Conservation (phyloP, 2,329 filamentous ascomycete species). For the Pseudogymnoascus sp. region DNA sequence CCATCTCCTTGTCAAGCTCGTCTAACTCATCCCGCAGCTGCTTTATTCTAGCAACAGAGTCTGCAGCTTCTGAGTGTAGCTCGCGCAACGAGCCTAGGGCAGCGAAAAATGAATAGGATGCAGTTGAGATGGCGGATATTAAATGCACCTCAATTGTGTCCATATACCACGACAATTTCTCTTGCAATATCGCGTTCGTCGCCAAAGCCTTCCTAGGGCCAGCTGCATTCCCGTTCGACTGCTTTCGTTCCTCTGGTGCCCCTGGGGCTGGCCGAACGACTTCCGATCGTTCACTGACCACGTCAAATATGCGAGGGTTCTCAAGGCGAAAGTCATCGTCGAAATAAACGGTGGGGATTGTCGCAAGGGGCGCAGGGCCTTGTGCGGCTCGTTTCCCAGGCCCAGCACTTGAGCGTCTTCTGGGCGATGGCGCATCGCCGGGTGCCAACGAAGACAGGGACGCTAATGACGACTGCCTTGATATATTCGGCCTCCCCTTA, state of each 20-base stretch:
- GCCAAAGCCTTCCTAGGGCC: constrained; percentile 77
- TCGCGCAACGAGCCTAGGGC: constrained; percentile 85
- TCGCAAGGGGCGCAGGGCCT: constrained; percentile 77
- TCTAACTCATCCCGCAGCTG: constrained; percentile 69
- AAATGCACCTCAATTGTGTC: constrained; percentile 97
- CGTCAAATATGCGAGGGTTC: constrained; percentile 91
- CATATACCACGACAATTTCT: constrained; percentile 99
- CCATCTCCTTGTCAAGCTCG: constrained; percentile 78
- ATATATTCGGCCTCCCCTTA: constrained; percentile 22
- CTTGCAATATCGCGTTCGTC: constrained; percentile 93
- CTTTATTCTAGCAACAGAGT: constrained; percentile 83
- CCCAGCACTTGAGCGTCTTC: constrained; percentile 43
- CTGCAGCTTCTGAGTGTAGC: constrained; percentile 82
- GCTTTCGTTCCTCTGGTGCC: constrained; percentile 44
- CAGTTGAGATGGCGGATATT: constrained; percentile 91
- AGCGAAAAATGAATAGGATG: constrained; percentile 92
- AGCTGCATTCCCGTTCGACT: constrained; percentile 48
- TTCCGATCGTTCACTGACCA: constrained; percentile 92
- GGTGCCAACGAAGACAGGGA: constrained; percentile 32
- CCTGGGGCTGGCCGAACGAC: constrained; percentile 66
- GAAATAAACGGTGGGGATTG: constrained; percentile 88
- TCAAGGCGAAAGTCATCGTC: constrained; percentile 92
- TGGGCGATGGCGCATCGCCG: constrained; percentile 28
- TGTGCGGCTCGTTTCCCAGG: constrained; percentile 51
- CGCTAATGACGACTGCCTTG: constrained; percentile 34